Evolutionary conservation across 441 rosid species (phyloP).

Genomic region (Omphalea diandra): DNA sequence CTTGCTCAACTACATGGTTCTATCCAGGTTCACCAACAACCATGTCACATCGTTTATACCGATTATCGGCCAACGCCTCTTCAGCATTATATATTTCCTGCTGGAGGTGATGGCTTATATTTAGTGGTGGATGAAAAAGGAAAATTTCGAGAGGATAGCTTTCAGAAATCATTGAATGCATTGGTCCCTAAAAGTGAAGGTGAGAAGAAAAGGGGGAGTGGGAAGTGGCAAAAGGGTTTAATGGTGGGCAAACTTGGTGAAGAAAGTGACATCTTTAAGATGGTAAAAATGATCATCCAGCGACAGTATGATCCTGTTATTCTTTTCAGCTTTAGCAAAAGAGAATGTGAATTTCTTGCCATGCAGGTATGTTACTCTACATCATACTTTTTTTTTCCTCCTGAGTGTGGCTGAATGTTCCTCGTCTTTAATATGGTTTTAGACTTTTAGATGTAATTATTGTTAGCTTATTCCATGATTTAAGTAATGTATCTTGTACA

Average conservation of each 20-base stretch:
- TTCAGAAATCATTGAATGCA: slow-evolving; percentile 93
- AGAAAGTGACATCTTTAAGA: slow-evolving; percentile 94
- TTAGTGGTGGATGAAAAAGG: slow-evolving; percentile 93
- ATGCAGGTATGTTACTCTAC: slow-evolving; percentile 67
- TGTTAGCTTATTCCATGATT: neutral
- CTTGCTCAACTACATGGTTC: slow-evolving; percentile 18
- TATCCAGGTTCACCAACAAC: slow-evolving; percentile 86
- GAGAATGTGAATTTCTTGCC: slow-evolving; percentile 96
- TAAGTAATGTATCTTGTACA: neutral
- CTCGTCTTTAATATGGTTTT: neutral
- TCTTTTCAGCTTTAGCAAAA: slow-evolving; percentile 96
- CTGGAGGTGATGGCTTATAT: slow-evolving; percentile 90
- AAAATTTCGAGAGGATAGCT: slow-evolving; percentile 91
- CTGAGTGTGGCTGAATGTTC: neutral
- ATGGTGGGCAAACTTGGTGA: slow-evolving; percentile 77
- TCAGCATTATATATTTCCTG: slow-evolving; percentile 93
- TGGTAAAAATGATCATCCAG: slow-evolving; percentile 95
- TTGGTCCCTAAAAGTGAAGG: slow-evolving; percentile 69
- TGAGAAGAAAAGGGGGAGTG: slow-evolving; percentile 74
- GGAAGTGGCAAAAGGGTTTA: slow-evolving; percentile 74
- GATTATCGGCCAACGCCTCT: slow-evolving; percentile 99
- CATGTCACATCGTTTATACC: slow-evolving; percentile 99
- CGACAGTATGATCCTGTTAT: slow-evolving; percentile 97
- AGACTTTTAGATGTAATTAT: neutral
- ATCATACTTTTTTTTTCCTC: neutral